Evolutionary conservation across 345 rosid species (phyloP).

Genomic region (Firmiana major): DNA sequence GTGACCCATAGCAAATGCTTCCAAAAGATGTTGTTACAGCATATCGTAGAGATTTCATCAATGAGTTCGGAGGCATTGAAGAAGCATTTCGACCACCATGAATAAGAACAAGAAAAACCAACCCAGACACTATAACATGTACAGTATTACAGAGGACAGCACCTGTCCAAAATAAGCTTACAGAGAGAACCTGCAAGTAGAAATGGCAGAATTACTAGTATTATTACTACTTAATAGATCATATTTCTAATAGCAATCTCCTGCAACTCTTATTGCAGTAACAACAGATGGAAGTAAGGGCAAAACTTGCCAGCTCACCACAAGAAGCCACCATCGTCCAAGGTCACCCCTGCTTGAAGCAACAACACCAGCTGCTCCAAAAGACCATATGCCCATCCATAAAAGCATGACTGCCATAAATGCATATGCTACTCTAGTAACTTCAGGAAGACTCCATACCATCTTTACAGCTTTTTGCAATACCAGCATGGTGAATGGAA

Average conservation of each 20-base stretch:
- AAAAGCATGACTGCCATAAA: conserved; percentile 75
- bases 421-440: conserved; percentile 63
- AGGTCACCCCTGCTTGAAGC: conserved; percentile 72
- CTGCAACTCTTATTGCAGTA: conserved; percentile 24
- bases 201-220: conserved; percentile 21
- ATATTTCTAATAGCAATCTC: conserved; percentile 13
- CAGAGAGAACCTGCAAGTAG: conserved; percentile 71
- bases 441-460: conserved; percentile 94
- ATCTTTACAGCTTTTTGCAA: conserved; percentile 79
- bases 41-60: conserved; percentile 62
- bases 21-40: conserved; percentile 92
- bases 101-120: conserved; percentile 87
- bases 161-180: conserved; percentile 97
- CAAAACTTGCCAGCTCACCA: conserved; percentile 99
- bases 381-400: conserved; percentile 91
- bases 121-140: conserved; percentile 92
- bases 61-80: conserved; percentile 73
- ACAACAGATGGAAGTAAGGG: conserved; percentile 26
- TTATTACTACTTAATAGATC: conserved; percentile 3
- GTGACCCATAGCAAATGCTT: conserved; percentile 96
- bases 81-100: conserved; percentile 71
- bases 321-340: conserved; percentile 95
- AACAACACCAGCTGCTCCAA: conserved; percentile 91
- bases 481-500: conserved; percentile 86
- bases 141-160: conserved; percentile 92